These are phyloP conservation scores for Besnoitia besnoiti DNA, from an alignment of 169 alveolate species.

Conservation along the genomic window DNA sequence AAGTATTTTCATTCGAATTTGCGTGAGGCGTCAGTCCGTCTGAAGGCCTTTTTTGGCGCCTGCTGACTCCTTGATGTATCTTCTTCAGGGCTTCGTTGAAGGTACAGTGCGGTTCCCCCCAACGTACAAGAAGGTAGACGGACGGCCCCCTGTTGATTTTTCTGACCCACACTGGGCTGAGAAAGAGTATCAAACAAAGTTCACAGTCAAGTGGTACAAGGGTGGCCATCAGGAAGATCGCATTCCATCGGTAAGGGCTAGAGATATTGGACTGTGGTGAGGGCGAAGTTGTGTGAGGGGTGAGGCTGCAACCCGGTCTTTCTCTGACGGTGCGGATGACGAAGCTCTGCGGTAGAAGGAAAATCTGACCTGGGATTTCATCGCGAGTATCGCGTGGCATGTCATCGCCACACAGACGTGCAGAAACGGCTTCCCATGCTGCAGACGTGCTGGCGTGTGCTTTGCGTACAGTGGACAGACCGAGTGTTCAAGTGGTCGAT, in stretches of 20 bases:
- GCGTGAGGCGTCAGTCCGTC: too few relatives aligned
- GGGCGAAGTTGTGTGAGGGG: neutral
- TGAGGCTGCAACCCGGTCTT: too few relatives aligned
- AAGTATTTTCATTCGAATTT: too few relatives aligned
- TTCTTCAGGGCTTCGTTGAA: constrained; percentile 78
- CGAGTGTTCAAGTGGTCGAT: constrained; percentile 42
- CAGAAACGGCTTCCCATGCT: too few relatives aligned
- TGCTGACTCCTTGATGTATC: neutral
- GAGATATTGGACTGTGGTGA: neutral
- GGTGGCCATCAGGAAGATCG: constrained; percentile 79
- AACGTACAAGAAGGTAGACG: constrained; percentile 84
- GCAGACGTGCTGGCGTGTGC: too few relatives aligned
- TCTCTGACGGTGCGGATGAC: too few relatives aligned
- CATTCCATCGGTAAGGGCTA: constrained; percentile 77
- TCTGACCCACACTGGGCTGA: constrained; percentile 78
- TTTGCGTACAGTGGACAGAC: constrained; percentile 47
- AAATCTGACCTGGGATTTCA: too few relatives aligned
- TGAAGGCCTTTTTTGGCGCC: neutral
- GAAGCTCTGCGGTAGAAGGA: too few relatives aligned
- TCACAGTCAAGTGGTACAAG: constrained; percentile 82
- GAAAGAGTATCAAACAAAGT: constrained; percentile 78
- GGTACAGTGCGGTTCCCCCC: constrained; percentile 79
- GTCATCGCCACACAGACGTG: too few relatives aligned
- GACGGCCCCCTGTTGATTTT: constrained; percentile 76
- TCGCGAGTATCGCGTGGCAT: too few relatives aligned